These are phyloP conservation scores for Allantophomopsis lycopodina DNA, from an alignment of 2,329 filamentous ascomycete genomes.

Conservation along the genomic window DNA sequence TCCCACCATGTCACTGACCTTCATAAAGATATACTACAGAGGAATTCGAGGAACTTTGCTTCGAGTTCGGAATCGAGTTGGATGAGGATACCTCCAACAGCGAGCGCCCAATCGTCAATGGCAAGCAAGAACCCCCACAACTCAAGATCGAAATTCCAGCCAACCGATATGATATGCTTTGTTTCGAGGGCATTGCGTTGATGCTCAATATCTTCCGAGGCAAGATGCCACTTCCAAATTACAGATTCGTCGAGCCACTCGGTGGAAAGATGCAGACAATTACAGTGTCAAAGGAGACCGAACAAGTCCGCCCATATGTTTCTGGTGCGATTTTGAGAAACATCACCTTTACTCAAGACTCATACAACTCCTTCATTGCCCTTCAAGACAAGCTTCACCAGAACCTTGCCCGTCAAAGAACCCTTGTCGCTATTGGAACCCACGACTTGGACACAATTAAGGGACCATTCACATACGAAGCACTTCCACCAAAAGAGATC, in stretches of 20 bases:
- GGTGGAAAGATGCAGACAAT: slow-evolving; percentile 67
- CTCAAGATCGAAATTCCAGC: slow-evolving; percentile 97
- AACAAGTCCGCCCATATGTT: slow-evolving; percentile 72
- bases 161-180: slow-evolving; percentile 90
- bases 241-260: slow-evolving; percentile 58
- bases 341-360: slow-evolving; percentile 79
- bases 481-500: slow-evolving; percentile 80
- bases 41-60: slow-evolving; percentile 94
- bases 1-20: slow-evolving; percentile 7
- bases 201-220: slow-evolving; percentile 93
- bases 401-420: slow-evolving; percentile 85
- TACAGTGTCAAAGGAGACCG: slow-evolving; percentile 63
- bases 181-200: slow-evolving; percentile 90
- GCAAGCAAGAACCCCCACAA: slow-evolving; percentile 76
- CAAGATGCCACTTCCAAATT: slow-evolving; percentile 64
- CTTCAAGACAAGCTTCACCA: slow-evolving; percentile 97
- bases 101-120: slow-evolving; percentile 60
- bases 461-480: slow-evolving; percentile 95
- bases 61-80: slow-evolving; percentile 92
- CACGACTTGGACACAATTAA: slow-evolving; percentile 90
- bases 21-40: slow-evolving; percentile 65
- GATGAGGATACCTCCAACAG: slow-evolving; percentile 58
- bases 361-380: slow-evolving; percentile 94
- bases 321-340: slow-evolving; percentile 81
- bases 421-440: slow-evolving; percentile 91